Evolutionary conservation across 1,284 basidiomycete genomes (phyloP), one percentile per base, ranked within the genome.

Genomic region (Fomitopsis palustris): DNA sequence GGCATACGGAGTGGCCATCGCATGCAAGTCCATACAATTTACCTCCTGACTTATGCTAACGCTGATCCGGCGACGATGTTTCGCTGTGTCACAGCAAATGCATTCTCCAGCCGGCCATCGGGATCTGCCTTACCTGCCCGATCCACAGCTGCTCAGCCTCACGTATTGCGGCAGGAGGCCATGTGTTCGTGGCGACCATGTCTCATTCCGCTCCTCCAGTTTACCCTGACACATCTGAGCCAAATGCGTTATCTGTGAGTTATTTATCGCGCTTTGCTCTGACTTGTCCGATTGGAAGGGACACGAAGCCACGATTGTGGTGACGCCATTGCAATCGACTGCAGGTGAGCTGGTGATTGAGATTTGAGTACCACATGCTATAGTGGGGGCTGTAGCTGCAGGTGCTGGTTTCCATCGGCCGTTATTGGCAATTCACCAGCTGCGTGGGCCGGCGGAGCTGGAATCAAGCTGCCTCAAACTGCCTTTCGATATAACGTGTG

Each of bases 41-140:
- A 21, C 49, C 49, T 52, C 49, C 49, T 52, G 49, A 52, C 31
- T 35, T n/a, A 29, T 31, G 31, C 49, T 52, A 52, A 52, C 49
- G 49, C 49, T 52, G 49, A 52, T 52, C 49, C 49, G 49, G 49
- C 49, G 33, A 52, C 29, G 33, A 52, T 52, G 49, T 31, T 52
- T 52, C 49, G 31, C 49, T 33, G 10, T 52, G 49, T 52, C 49
- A 52, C 49, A 33, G 29, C 31, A 21, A 52, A 33, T 52, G 33
- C 49, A 35, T 21, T 52, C 29, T 51, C 49, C 49, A n/a, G 49
- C 29, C 49, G 49, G 49, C 49, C 49, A 52, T 52, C 49, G 49
- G 49, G 49, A 52, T 52, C 49, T 52, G 49, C 49, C 49, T 52
- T 35, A 31, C 49, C 31, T 33, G 31, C 49, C 31, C 12, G 49